These are phyloP conservation scores for Coniferiporia weirii DNA, from an alignment of 1,284 basidiomycete genomes.

Conservation along the genomic window DNA sequence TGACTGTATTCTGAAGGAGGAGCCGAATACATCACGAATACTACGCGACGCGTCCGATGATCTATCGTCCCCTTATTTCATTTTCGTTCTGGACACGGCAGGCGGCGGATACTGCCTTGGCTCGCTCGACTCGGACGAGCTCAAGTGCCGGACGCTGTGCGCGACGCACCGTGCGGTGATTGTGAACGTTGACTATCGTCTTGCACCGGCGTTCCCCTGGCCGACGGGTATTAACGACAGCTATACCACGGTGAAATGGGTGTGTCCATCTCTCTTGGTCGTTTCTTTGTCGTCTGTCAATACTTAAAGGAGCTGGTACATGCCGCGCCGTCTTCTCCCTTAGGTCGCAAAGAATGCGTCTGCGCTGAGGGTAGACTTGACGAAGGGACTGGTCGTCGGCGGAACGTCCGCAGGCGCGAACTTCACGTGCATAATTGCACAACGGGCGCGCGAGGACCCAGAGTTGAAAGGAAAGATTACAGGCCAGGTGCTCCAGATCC, in stretches of 20 bases:
- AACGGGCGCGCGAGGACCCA: slow-evolving; percentile 22
- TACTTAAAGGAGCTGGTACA: not conserved
- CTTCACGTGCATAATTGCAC: slow-evolving; percentile 21
- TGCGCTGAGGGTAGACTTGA: slow-evolving; percentile 13
- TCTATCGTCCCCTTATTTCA: not conserved
- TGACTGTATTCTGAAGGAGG: too few relatives aligned
- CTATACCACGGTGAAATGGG: slow-evolving; percentile 32
- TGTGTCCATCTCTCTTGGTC: slow-evolving; percentile 12
- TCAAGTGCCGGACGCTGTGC: slow-evolving; percentile 18
- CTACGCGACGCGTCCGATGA: not conserved
- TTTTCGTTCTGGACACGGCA: not conserved
- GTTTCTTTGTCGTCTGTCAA: not conserved
- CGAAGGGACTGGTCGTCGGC: slow-evolving; percentile 24
- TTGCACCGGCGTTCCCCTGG: slow-evolving; percentile 36
- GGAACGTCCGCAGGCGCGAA: slow-evolving; percentile 26
- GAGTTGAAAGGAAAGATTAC: slow-evolving; percentile 11
- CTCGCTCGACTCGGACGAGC: slow-evolving; percentile 21
- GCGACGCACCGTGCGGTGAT: slow-evolving; percentile 22
- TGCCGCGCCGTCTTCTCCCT: too few relatives aligned
- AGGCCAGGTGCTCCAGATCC: slow-evolving; percentile 15
- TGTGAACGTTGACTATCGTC: slow-evolving; percentile 22
- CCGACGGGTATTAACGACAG: slow-evolving; percentile 35
- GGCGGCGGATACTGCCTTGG: slow-evolving; percentile 17
- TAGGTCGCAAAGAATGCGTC: slow-evolving; percentile 4
- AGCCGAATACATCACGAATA: too few relatives aligned